phyloP scores from a whole-genome alignment of 805 yeast genomes.

The Candida corydali region DNA sequence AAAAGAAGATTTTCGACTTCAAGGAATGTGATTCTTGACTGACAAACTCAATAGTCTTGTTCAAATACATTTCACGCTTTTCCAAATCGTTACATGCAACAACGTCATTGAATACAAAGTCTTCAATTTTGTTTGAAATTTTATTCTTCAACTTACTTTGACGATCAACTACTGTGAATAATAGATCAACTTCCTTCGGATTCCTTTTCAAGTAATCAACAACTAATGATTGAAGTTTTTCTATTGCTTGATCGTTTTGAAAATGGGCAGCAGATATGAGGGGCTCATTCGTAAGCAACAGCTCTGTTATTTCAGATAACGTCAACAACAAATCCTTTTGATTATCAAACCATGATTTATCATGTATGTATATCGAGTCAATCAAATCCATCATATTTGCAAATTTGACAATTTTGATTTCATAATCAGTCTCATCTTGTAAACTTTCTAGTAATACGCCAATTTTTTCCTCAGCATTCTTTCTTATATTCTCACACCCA shows the following conservation, averaged over 20 bases:
- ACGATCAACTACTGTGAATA: constrained; percentile 28
- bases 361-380: constrained; percentile 46
- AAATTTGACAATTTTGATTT: constrained; percentile 57
- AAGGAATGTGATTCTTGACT: constrained; percentile 42
- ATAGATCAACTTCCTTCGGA: constrained; percentile 21
- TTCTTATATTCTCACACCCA: constrained; percentile 55
- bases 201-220: constrained; percentile 24
- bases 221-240: constrained; percentile 48
- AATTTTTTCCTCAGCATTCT: constrained; percentile 51
- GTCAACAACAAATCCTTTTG: constrained; percentile 45
- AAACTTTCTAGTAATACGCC: constrained; percentile 44
- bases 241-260: constrained; percentile 66
- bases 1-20: constrained; percentile 53
- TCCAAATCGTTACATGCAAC: constrained; percentile 47
- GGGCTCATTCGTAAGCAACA: constrained; percentile 39
- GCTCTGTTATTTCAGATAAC: constrained; percentile 40
- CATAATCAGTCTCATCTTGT: constrained; percentile 46
- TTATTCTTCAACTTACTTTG: constrained; percentile 44
- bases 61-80: constrained; percentile 48
- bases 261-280: constrained; percentile 59
- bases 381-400: constrained; percentile 71
- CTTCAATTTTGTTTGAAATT: constrained; percentile 46
- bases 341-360: constrained; percentile 53
- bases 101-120: constrained; percentile 53
- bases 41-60: constrained; percentile 44